Evolutionary conservation across 345 rosid genomes (phyloP), one percentile per base, ranked within the genome.

Genomic region (Aquilaria yunnanensis): DNA sequence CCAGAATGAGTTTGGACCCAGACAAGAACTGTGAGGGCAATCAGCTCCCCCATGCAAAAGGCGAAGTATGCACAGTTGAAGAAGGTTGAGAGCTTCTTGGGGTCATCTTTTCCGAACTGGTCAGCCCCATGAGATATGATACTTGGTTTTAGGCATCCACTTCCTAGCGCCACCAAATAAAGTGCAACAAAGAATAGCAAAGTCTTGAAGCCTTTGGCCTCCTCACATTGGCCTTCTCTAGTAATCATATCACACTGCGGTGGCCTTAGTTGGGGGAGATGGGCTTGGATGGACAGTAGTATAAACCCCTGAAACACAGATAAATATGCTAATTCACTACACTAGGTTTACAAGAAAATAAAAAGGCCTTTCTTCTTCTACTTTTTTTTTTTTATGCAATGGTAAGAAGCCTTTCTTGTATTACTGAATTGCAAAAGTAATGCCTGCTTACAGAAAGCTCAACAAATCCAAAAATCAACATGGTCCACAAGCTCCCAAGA

Each of bases 1-100:
- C 98, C 98, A 0, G 92, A 88, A 74, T 93, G 86, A 1, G 96
- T 93, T 64, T 93, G 98, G 54, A 93, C 83, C 98, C 98, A 93
- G 46, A 93, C 92, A 2, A 93, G 81, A 56, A 88, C 74, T 0
- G 98, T 90, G 9, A 93, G 81, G 60, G 97, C 97, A 37, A 90
- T 50, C 37, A 93, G 87, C 65, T 93, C 85, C 0, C 97, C 98
- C 65, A 79, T 66, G 52, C 92, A 90, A 78, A 93, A 93, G 29
- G 96, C 90, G 5, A 94, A 88, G 52, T 94, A 94, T 46, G 96
- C 97, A 1, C 85, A 82, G 61, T 94, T 94, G 80, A 94, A 94
- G 81, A 77, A 94, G 32, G 88, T 75, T 8, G 99, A 88, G 32
- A 94, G 89, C 81, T 79, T 81, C 72, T 80, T 83, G 33, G 90